Conservation (phyloP, 139 green algal species). For the Coelastrella sp. region DNA sequence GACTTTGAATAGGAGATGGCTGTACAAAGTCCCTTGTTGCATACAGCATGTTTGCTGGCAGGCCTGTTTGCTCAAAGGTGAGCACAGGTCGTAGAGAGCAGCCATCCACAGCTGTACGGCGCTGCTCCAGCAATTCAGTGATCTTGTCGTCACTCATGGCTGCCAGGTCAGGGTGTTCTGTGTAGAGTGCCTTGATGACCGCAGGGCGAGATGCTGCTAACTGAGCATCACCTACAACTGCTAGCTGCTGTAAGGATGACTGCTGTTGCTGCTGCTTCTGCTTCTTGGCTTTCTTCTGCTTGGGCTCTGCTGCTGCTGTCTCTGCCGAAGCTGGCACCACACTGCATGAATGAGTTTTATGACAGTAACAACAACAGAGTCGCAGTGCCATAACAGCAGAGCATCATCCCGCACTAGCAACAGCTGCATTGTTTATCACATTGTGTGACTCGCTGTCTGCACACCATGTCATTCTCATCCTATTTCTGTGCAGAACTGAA, state of each 20-base stretch:
- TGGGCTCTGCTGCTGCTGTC: conserved; percentile 6
- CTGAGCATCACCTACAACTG: conserved; percentile 67
- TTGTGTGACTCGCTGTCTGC: too few relatives aligned
- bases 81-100: conserved; percentile 62
- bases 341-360: too few relatives aligned
- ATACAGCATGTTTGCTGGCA: conserved; percentile 76
- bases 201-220: conserved; percentile 60
- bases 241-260: conserved; percentile 41
- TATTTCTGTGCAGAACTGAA: conserved; percentile 74
- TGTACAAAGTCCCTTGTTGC: conserved; percentile 70
- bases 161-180: conserved; percentile 63
- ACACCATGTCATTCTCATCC: too few relatives aligned
- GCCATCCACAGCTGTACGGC: conserved; percentile 67
- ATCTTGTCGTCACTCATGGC: conserved; percentile 59
- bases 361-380: too few relatives aligned
- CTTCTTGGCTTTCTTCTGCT: conserved; percentile 45
- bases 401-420: too few relatives aligned
- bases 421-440: too few relatives aligned
- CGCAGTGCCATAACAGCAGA: too few relatives aligned
- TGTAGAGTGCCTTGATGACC: conserved; percentile 77
- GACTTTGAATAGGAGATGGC: conserved; percentile 87
- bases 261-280: conserved; percentile 43
- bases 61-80: conserved; percentile 73
- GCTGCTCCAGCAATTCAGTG: conserved; percentile 54
- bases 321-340: too few relatives aligned